phyloP scores from a whole-genome alignment of 768 basidiomycete species.

The Collybiopsis confluens region DNA sequence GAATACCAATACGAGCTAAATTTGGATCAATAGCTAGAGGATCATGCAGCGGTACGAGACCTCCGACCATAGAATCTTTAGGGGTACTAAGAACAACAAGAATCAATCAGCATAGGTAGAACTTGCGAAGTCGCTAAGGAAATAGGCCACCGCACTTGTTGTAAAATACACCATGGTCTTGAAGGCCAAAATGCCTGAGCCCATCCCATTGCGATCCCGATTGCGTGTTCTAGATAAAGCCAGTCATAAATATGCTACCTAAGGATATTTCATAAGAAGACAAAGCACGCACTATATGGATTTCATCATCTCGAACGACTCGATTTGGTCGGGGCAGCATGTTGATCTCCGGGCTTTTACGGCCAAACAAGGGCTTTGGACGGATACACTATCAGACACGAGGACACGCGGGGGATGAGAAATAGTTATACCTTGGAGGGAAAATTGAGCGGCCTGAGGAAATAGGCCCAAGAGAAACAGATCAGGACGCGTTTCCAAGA shows the following conservation, averaged over 20 bases:
- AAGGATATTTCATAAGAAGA: background rate
- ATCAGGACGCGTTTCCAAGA: background rate
- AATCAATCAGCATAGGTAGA: no score
- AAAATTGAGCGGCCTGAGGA: slow-evolving; percentile 59
- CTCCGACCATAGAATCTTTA: slow-evolving; percentile 35
- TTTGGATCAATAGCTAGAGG: slow-evolving; percentile 44
- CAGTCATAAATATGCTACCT: background rate
- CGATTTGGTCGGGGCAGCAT: slow-evolving; percentile 26
- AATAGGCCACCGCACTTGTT: slow-evolving; percentile 42
- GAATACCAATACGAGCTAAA: slow-evolving; percentile 55
- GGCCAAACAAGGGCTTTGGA: slow-evolving; percentile 51
- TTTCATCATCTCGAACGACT: slow-evolving; percentile 39
- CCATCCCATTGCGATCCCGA: slow-evolving; percentile 73
- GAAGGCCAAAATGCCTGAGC: slow-evolving; percentile 52
- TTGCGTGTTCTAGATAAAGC: slow-evolving; percentile 55
- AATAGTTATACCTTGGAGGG: slow-evolving; percentile 66
- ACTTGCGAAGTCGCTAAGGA: background rate
- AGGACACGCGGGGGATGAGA: no score
- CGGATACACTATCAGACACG: no score
- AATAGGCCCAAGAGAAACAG: background rate
- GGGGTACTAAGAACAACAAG: slow-evolving; percentile 32
- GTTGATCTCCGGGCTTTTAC: slow-evolving; percentile 49
- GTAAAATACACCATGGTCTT: slow-evolving; percentile 53
- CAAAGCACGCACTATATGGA: slow-evolving; percentile 44
- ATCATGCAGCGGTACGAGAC: slow-evolving; percentile 43